Evolutionary conservation across 2,329 filamentous ascomycete genomes (phyloP).

Genomic region (Calonectria fujianensis): DNA sequence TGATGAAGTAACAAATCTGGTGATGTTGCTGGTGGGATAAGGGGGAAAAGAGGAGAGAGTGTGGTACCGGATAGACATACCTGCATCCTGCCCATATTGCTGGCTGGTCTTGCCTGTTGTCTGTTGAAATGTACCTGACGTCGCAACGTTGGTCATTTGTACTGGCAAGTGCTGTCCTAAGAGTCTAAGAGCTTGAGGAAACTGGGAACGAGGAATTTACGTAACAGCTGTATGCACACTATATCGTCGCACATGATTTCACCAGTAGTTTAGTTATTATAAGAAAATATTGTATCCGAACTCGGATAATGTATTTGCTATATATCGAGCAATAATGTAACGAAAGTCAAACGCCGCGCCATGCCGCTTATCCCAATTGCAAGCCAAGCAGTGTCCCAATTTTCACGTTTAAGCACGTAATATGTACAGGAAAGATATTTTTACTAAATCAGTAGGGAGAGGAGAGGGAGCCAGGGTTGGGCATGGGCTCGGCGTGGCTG

Average conservation of each 20-base stretch:
- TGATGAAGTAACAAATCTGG: background rate
- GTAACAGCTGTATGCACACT: too few species aligned
- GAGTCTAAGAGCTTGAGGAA: background rate
- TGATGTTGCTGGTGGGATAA: background rate
- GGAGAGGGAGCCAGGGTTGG: conserved; percentile 45
- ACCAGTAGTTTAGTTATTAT: background rate
- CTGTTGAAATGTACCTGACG: background rate
- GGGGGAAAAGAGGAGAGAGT: background rate
- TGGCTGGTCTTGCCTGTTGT: background rate
- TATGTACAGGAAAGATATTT: conserved; percentile 38
- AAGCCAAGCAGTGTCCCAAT: background rate
- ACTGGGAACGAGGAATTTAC: background rate
- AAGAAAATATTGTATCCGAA: background rate
- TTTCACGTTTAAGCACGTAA: conserved; percentile 4
- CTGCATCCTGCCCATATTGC: background rate
- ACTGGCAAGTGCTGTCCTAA: background rate
- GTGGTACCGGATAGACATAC: background rate
- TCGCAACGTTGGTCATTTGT: background rate
- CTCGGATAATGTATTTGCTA: background rate
- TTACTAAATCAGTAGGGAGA: conserved; percentile 10
- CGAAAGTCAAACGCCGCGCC: conserved; percentile 36
- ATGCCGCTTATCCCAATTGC: conserved; percentile 29
- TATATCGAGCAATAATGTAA: background rate
- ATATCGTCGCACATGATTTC: background rate
- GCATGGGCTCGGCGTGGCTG: conserved; percentile 44